These are phyloP conservation scores for Ceratocystis eucalypticola DNA, from an alignment of 2,329 filamentous ascomycete genomes.

Conservation along the genomic window DNA sequence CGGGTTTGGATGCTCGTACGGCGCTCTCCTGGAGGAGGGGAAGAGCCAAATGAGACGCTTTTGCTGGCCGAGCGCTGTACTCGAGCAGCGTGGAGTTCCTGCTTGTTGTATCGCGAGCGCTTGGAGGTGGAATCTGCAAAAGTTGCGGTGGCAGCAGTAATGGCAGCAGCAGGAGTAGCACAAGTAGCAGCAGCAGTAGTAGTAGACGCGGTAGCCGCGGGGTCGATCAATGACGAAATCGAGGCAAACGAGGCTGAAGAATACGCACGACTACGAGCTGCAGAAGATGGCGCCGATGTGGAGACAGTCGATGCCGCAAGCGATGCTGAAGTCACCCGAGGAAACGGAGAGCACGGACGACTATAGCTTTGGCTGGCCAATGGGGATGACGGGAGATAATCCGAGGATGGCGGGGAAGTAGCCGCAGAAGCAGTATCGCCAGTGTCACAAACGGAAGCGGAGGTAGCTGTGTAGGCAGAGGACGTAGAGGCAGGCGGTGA, in stretches of 20 bases:
- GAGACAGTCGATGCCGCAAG: conserved; percentile 15
- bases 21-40: conserved; percentile 16
- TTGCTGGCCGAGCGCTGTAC: conserved; percentile 33
- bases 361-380: conserved; percentile 11
- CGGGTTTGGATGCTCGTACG: conserved; percentile 25
- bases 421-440: conserved; percentile 17
- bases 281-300: conserved; percentile 19
- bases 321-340: conserved; percentile 19
- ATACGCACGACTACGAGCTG: conserved; percentile 21
- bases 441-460: conserved; percentile 21
- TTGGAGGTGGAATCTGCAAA: conserved; percentile 26
- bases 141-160: neutral
- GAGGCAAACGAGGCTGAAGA: conserved; percentile 18
- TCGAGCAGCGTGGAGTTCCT: conserved; percentile 38
- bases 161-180: neutral
- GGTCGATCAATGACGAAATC: conserved; percentile 17
- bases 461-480: conserved; percentile 19
- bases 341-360: conserved; percentile 14
- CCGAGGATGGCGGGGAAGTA: conserved; percentile 13
- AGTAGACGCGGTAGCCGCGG: conserved; percentile 20
- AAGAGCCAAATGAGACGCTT: conserved; percentile 24
- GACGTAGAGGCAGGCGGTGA: conserved; percentile 20
- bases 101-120: conserved; percentile 28
- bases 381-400: conserved; percentile 14
- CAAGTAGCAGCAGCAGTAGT: neutral